A percentile compares a stretch with the other conserved stretches of the same genome.
Conservation (phyloP, 306 rosid genomes). For the Quercus engelmannii region DNA sequence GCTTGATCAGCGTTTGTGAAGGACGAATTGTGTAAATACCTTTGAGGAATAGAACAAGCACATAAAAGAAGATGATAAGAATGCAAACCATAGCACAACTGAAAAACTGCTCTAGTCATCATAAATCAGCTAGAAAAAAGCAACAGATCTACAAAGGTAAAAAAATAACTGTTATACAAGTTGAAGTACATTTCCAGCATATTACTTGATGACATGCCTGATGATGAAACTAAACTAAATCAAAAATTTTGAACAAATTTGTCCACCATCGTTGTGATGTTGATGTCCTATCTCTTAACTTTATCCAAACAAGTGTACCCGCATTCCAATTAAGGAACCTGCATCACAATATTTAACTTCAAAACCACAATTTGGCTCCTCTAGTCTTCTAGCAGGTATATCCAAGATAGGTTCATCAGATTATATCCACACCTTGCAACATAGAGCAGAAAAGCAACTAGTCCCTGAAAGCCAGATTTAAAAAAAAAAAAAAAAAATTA, state of each 20-base stretch:
- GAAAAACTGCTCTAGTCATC: not conserved
- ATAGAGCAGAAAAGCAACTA: slow-evolving; percentile 25
- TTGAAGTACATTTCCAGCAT: not conserved
- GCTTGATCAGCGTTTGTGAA: not conserved
- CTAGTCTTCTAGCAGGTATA: slow-evolving; percentile 2
- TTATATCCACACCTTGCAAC: slow-evolving; percentile 18
- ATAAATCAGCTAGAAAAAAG: not conserved
- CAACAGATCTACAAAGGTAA: not conserved
- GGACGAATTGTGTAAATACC: not conserved
- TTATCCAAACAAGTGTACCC: not conserved
- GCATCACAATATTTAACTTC: slow-evolving; percentile 15
- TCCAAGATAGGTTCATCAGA: slow-evolving; percentile 18
- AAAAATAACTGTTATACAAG: not conserved
- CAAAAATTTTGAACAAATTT: not conserved
- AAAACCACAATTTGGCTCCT: not conserved
- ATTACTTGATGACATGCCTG: not conserved
- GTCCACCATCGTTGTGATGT: not conserved
- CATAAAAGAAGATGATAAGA: not conserved
- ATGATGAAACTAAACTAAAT: not conserved
- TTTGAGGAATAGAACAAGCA: not conserved
- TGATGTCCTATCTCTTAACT: not conserved
- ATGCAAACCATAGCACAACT: not conserved
- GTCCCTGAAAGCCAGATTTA: slow-evolving; percentile 53
- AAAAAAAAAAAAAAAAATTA: not conserved
- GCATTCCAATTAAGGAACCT: slow-evolving; percentile 10